These are phyloP conservation scores for Scheffersomyces amazonensis DNA, from an alignment of 805 yeast species.

Conservation along the genomic window DNA sequence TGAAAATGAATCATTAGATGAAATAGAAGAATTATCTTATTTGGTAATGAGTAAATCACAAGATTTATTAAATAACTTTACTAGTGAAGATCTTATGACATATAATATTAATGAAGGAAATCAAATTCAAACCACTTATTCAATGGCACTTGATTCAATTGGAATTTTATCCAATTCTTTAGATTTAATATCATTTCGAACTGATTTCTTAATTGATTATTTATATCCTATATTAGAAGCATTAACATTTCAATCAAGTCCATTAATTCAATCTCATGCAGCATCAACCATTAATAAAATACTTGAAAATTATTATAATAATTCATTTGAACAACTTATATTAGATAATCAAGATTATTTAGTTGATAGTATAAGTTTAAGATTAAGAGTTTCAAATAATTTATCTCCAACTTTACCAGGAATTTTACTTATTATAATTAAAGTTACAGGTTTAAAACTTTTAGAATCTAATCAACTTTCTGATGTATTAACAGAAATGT, in stretches of 20 bases:
- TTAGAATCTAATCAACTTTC: slow-evolving; percentile 54
- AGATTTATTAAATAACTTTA: slow-evolving; percentile 30
- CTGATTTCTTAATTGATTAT: slow-evolving; percentile 62
- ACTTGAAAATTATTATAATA: slow-evolving; percentile 44
- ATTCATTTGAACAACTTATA: slow-evolving; percentile 56
- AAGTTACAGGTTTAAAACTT: slow-evolving; percentile 65
- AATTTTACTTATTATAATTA: slow-evolving; percentile 65
- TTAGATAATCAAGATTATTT: slow-evolving; percentile 75
- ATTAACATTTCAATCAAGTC: slow-evolving; percentile 51
- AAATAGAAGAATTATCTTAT: slow-evolving; percentile 24
- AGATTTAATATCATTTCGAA: slow-evolving; percentile 27
- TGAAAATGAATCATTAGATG: background rate
- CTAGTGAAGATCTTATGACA: background rate
- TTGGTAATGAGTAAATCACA: slow-evolving; percentile 36
- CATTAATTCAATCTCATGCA: slow-evolving; percentile 54
- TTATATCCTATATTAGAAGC: slow-evolving; percentile 72
- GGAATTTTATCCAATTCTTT: slow-evolving; percentile 23
- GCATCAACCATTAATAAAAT: slow-evolving; percentile 47
- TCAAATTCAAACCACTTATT: slow-evolving; percentile 23
- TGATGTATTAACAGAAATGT: slow-evolving; percentile 73
- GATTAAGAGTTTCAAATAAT: slow-evolving; percentile 60
- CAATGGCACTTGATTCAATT: slow-evolving; percentile 46
- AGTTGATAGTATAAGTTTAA: slow-evolving; percentile 71
- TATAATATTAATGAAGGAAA: slow-evolving; percentile 1
- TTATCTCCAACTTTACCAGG: slow-evolving; percentile 73